Evolutionary conservation across 2,329 filamentous ascomycete species (phyloP).

Genomic region (Penicillium digitatum): DNA sequence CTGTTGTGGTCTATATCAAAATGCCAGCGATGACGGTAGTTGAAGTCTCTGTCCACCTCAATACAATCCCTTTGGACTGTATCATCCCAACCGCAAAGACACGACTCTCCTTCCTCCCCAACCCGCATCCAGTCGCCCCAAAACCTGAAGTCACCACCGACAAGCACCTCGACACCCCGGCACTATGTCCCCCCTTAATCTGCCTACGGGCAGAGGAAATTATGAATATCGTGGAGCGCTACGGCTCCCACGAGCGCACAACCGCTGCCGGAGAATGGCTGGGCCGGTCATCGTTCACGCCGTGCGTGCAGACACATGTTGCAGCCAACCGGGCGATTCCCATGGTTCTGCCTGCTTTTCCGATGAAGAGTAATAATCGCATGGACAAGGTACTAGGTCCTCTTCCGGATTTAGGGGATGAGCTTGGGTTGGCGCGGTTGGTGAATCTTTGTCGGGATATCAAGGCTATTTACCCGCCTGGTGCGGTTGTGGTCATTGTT

Average conservation of each 20-base stretch:
- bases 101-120: neutral
- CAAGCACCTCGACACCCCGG: neutral
- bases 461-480: constrained; percentile 3
- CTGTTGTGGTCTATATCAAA: constrained; percentile 1
- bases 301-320: constrained; percentile 3
- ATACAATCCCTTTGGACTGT: neutral
- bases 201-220: neutral
- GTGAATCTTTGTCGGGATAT: constrained; percentile 8
- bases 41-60: neutral
- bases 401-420: constrained; percentile 3
- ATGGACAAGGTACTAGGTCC: constrained; percentile 5
- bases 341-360: constrained; percentile 8
- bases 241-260: constrained; percentile 4
- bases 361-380: constrained; percentile 10
- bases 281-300: constrained; percentile 5
- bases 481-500: constrained; percentile 7
- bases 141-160: neutral
- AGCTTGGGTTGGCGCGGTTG: constrained; percentile 7
- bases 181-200: neutral
- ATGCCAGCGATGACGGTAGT: constrained; percentile 1
- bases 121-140: neutral
- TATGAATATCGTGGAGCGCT: neutral
- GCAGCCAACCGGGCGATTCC: constrained; percentile 2
- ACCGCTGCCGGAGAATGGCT: constrained; percentile 5
- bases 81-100: neutral